Base-by-base conservation (phyloP, 129 eudicot genomes). In the Helianthus annuus region DNA sequence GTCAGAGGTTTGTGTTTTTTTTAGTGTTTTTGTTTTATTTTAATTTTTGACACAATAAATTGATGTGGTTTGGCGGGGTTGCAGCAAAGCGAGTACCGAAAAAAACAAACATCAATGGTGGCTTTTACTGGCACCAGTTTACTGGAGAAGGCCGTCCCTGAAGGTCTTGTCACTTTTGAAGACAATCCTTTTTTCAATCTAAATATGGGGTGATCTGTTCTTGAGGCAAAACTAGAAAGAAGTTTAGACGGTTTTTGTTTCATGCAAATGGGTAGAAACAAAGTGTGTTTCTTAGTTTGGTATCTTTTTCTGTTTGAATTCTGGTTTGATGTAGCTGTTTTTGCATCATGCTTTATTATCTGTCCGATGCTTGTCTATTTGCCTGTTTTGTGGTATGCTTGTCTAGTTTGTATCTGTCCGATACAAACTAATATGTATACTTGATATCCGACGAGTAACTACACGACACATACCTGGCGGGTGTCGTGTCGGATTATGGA, bases 1-100 rank as follows among this genome's bases (percentile, higher is more conserved):
- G 10, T 46, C 62, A 13, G 80, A 82, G 86, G 96, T 88, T 63
- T 10, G 60, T 52, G 36, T 11, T n/a, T 11, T 24, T 39, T 48
- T 15, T 60, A 6, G 7, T 42, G 46, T 42, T 14, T 34, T 4
- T 10, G 0, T 10, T 24, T 19, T 6, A 60, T 13, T 32, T 13
- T 60, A 13, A 24, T 58, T 60, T 58, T 57, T 8, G 17, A 60
- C 45, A 32, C 66, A 27, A 17, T 5, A 32, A 34, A 60, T 45
- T 60, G 42, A 29, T 32, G 11, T 34, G 66, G 17, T 60, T 60
- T 60, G 66, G 40, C 12, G 64, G 2, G 39, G 19, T 32, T 60
- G 36, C 66, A 60, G 66, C 4, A 14, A 32, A 13, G 45, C 10
- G 66, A 32, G 66, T 29, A 60, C 5, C 10, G 44, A 11, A 1